Percentiles rank a stretch among this genome's conserved stretches.
Evolutionary conservation across 2,329 filamentous ascomycete species (phyloP).

Genomic region (Cladosporium sp.): DNA sequence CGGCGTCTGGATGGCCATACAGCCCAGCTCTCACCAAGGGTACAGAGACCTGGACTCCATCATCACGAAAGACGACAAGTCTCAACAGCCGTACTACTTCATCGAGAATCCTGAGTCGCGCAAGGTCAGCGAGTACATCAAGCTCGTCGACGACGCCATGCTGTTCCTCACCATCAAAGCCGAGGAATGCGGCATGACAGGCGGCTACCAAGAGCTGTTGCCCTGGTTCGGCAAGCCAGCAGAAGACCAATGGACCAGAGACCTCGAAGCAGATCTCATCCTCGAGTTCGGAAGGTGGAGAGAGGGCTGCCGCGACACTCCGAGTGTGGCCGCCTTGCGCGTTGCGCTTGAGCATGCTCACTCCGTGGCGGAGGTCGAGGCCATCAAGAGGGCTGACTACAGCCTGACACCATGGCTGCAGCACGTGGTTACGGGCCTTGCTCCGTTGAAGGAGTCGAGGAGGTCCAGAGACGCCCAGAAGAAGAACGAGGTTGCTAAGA

Average conservation of each 20-base stretch:
- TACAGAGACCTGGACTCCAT: not conserved
- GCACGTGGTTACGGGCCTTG: not conserved
- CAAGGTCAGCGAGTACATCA: conserved; percentile 11
- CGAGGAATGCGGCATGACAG: not conserved
- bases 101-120: not conserved
- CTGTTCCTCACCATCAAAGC: conserved; percentile 13
- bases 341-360: not conserved
- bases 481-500: not conserved
- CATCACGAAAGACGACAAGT: not conserved
- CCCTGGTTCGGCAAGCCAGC: not conserved
- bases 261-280: not conserved
- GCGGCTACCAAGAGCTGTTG: not conserved
- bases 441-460: not conserved
- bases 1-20: not conserved
- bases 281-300: conserved; percentile 7
- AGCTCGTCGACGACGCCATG: conserved; percentile 3
- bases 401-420: conserved; percentile 4
- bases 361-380: not conserved
- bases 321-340: conserved; percentile 2
- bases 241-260: not conserved
- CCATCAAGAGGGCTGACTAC: conserved; percentile 7
- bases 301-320: conserved; percentile 1
- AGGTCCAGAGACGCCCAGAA: not conserved
- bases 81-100: not conserved
- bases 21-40: not conserved